Evolutionary conservation across 805 yeast genomes (phyloP).

Genomic region (Teunomyces gatunensis): DNA sequence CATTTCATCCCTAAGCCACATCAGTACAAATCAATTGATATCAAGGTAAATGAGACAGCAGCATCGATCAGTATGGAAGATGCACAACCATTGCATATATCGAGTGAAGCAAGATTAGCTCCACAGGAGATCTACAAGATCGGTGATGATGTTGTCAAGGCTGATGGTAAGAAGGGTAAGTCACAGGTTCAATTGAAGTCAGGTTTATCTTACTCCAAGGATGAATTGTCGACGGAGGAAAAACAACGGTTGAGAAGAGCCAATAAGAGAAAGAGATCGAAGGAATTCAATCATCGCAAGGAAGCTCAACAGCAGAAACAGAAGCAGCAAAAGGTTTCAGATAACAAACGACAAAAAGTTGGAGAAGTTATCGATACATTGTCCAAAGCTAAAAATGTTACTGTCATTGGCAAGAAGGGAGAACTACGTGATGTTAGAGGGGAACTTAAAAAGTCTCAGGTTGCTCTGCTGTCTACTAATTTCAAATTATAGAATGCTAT

Average conservation of each 20-base stretch:
- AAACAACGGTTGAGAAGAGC: constrained; percentile 85
- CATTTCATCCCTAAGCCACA: constrained; percentile 91
- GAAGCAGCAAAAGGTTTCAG: constrained; percentile 25
- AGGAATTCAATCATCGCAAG: constrained; percentile 41
- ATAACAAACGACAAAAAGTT: constrained; percentile 51
- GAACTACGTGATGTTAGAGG: constrained; percentile 73
- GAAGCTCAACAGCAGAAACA: constrained; percentile 26
- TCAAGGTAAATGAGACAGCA: constrained; percentile 62
- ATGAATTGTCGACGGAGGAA: constrained; percentile 80
- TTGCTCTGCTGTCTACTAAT: constrained; percentile 25
- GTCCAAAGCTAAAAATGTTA: constrained; percentile 69
- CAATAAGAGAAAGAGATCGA: constrained; percentile 74
- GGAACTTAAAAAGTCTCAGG: constrained; percentile 49
- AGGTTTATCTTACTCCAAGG: constrained; percentile 78
- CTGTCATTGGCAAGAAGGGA: constrained; percentile 75
- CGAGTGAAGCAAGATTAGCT: constrained; percentile 73
- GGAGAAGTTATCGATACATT: constrained; percentile 69
- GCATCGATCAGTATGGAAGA: constrained; percentile 91
- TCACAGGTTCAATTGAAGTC: constrained; percentile 66
- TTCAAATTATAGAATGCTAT: constrained; percentile 26
- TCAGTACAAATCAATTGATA: constrained; percentile 65
- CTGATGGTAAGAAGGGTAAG: constrained; percentile 30
- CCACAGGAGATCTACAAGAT: constrained; percentile 88
- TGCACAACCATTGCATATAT: constrained; percentile 86
- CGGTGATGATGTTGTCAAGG: constrained; percentile 35